Conservation (phyloP, 441 rosid genomes). For the Jatropha multifida region DNA sequence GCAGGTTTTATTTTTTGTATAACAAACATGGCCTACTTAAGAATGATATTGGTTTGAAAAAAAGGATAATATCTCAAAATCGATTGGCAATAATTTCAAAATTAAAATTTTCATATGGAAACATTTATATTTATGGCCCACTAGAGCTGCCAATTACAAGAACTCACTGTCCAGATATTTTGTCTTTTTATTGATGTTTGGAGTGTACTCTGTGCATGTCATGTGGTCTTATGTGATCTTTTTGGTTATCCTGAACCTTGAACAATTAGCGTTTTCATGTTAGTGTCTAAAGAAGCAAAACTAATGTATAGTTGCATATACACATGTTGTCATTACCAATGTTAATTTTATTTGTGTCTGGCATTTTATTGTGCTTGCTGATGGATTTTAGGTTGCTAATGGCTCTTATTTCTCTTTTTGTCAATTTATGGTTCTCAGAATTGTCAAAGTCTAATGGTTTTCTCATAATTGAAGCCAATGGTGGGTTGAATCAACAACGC, state of each 20-base stretch:
- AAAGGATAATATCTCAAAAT: neutral
- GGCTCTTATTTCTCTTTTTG: neutral
- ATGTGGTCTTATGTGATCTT: neutral
- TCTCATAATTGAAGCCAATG: slow-evolving; percentile 93
- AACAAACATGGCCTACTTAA: slow-evolving; percentile 1
- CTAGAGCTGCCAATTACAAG: neutral
- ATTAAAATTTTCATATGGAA: neutral
- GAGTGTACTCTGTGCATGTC: neutral
- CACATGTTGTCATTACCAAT: neutral
- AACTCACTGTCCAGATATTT: neutral
- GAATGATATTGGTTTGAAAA: neutral
- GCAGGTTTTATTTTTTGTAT: slow-evolving; percentile 49
- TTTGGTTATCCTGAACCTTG: neutral
- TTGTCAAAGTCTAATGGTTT: slow-evolving; percentile 75
- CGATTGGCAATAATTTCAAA: neutral
- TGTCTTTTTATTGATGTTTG: neutral
- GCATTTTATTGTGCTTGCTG: neutral
- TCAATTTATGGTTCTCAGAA: slow-evolving; percentile 41
- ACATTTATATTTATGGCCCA: neutral
- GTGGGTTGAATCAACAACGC: slow-evolving; percentile 98
- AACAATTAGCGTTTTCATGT: neutral
- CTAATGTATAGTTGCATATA: neutral
- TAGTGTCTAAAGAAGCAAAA: neutral
- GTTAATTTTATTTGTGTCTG: neutral
- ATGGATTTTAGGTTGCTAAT: slow-evolving; percentile 21